Percentiles rank a stretch among this genome's conserved stretches.
These are phyloP conservation scores for Ophiostoma himal-ulmi DNA, from an alignment of 2,329 filamentous ascomycete genomes.

Conservation along the genomic window DNA sequence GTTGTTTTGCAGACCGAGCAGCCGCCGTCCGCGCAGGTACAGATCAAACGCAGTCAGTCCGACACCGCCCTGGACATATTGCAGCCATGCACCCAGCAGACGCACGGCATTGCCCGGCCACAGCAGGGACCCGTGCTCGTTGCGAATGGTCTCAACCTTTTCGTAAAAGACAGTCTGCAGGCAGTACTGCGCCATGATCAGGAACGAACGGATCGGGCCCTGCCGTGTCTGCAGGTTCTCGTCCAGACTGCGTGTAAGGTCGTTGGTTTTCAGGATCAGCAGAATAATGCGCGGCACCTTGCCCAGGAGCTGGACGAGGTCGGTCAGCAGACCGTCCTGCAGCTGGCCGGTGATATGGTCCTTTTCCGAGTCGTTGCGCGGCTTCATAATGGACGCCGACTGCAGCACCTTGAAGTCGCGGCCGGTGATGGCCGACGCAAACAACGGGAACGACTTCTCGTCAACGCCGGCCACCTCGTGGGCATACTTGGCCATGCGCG, in stretches of 20 bases:
- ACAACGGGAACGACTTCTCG: slow-evolving; percentile 87
- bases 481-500: slow-evolving; percentile 80
- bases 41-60: slow-evolving; percentile 60
- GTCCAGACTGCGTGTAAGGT: slow-evolving; percentile 87
- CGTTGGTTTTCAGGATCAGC: slow-evolving; percentile 95
- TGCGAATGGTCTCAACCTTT: slow-evolving; percentile 52
- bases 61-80: slow-evolving; percentile 54
- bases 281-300: slow-evolving; percentile 88
- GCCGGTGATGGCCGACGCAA: slow-evolving; percentile 93
- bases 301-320: slow-evolving; percentile 81
- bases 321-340: slow-evolving; percentile 79
- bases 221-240: slow-evolving; percentile 76
- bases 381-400: slow-evolving; percentile 43
- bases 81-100: slow-evolving; percentile 51
- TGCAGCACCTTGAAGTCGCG: slow-evolving; percentile 78
- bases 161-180: slow-evolving; percentile 60
- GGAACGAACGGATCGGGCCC: slow-evolving; percentile 58
- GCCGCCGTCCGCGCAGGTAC: slow-evolving; percentile 52
- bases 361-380: slow-evolving; percentile 70
- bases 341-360: slow-evolving; percentile 78
- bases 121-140: slow-evolving; percentile 47
- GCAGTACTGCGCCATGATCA: slow-evolving; percentile 65
- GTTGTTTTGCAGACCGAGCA: slow-evolving; percentile 32
- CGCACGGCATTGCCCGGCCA: slow-evolving; percentile 53
- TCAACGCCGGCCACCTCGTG: slow-evolving; percentile 82